Evolutionary conservation across 768 basidiomycete genomes (phyloP), one percentile per base, ranked within the genome.

Genomic region (Calocybe gangraenosa): DNA sequence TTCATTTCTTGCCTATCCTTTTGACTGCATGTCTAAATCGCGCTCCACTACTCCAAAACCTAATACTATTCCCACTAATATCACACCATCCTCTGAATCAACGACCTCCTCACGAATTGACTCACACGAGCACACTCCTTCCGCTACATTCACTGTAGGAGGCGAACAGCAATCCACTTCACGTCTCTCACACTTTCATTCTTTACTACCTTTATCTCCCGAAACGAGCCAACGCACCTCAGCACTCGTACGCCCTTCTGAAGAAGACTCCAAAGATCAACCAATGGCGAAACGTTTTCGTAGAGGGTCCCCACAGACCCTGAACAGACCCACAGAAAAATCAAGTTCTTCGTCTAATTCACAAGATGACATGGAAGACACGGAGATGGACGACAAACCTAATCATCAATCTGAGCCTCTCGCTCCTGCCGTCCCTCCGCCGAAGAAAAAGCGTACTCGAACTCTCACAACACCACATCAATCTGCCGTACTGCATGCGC

Each of bases 401-500:
- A 70, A 65, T 37, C 69, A 71, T 28, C 66, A 62, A 23, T 63
- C 71, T 19, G 71, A 71, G 52, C 59, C 56, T 43, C 59, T 65
- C 14, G 63, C 65, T 2, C 47, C 57, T n/a, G 40, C 70, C 15
- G 58, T 61, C 20, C 57, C 68, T 21, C 79, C 78, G 39, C 75
- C 78, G 50, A 88, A 88, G 74, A 87, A 87, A 65, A 90, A 88
- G 57, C 76, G 90, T 44, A 92, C 90, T 22, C 73, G 87, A 37
- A 87, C 85, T 19, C 69, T 92, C 45, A 92, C 90, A 32, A 92
- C 90, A 7, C 87, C 90, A 7, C 87, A 92, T 58, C 90, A 92
- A 60, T 82, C 90, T 44, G 84, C 87, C 10, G 89, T 90, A n/a
- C 72, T 92, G 15, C 88, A 91, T 55, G 84, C 85, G 3, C 74